Conservation (phyloP, 768 basidiomycete species). For the Naganishia randhawae region DNA sequence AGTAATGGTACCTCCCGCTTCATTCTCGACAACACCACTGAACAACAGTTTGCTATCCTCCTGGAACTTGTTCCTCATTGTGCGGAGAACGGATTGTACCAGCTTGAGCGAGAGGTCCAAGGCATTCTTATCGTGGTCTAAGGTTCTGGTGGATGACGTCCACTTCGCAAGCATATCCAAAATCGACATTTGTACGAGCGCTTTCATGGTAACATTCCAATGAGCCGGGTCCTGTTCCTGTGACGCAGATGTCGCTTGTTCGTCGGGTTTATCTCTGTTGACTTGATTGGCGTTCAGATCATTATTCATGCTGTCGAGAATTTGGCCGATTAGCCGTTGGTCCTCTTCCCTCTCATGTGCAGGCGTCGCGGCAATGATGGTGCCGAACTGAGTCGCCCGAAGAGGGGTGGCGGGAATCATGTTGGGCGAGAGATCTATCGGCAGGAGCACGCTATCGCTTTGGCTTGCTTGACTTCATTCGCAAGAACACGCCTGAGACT, state of each 20-base stretch:
- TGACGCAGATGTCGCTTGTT: neutral
- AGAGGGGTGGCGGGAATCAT: constrained; percentile 24
- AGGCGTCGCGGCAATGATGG: constrained; percentile 25
- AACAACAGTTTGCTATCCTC: constrained; percentile 8
- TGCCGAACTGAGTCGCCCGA: constrained; percentile 21
- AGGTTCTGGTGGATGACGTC: neutral
- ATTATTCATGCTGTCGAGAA: constrained; percentile 18
- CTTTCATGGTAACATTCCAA: constrained; percentile 17
- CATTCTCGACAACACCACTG: neutral
- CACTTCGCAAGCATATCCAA: constrained; percentile 23
- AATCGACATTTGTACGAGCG: constrained; percentile 21
- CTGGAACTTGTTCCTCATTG: constrained; percentile 7
- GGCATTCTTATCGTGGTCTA: neutral
- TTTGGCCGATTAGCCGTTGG: constrained; percentile 20
- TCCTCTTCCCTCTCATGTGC: constrained; percentile 16
- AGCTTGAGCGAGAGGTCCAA: constrained; percentile 12
- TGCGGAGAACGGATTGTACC: constrained; percentile 2
- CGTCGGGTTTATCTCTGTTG: neutral
- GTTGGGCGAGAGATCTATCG: neutral
- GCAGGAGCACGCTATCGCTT: neutral
- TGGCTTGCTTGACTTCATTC: neutral
- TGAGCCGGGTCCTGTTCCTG: constrained; percentile 14
- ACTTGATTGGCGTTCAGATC: constrained; percentile 1
- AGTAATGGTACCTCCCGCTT: constrained; percentile 7
- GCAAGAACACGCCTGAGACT: neutral